Base-by-base conservation (phyloP, 805 yeast species). In the Jamesozyma spencerorum region DNA sequence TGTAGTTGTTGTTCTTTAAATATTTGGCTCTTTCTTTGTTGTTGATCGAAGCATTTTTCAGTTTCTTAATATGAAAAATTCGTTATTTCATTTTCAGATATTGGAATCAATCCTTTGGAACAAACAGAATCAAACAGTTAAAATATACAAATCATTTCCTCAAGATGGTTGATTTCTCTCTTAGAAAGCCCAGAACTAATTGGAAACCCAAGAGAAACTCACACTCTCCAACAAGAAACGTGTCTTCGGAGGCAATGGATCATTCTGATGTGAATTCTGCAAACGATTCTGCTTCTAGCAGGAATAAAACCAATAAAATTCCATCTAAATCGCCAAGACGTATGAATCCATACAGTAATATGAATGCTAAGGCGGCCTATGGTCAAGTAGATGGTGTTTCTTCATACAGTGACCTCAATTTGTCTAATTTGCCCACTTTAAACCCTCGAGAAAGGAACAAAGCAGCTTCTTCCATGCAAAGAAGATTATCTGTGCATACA, bases 401-500 rank as follows among this genome's bases (percentile, higher is more conserved):
- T n/a, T 28, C 40, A 6, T 39, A 40, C 30, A 24, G 34, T 18
- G n/a, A n/a, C n/a, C n/a, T n/a, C n/a, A n/a, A n/a, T n/a, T n/a
- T n/a, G n/a, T n/a, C n/a, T n/a, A 39, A 50, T 29, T 37, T 65
- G 18, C 70, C 69, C 1, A 54, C 55, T 13, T 60, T 66, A 19
- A 58, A 57, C 40, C 53, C 59, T 19, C 54, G 55, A 36, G 66
- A 60, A 32, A 60, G 62, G 43, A 65, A 57, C 26, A 65, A 62
- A 47, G 62, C 65, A 43, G 70, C 67, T 1, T 54, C 63, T 13
- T 55, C 67, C 17, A 67, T 68, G 65, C 70, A 69, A 40, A 53
- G 75, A 39, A 53, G 75, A 42, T 57, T 70, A 44, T 70, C 74
- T 2, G 59, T 70, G 26, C 70, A 66, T 41, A 51, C 63, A 34